These are phyloP conservation scores for Cinnamomum chago DNA, from an alignment of 164 flowering plant species.

Conservation along the genomic window DNA sequence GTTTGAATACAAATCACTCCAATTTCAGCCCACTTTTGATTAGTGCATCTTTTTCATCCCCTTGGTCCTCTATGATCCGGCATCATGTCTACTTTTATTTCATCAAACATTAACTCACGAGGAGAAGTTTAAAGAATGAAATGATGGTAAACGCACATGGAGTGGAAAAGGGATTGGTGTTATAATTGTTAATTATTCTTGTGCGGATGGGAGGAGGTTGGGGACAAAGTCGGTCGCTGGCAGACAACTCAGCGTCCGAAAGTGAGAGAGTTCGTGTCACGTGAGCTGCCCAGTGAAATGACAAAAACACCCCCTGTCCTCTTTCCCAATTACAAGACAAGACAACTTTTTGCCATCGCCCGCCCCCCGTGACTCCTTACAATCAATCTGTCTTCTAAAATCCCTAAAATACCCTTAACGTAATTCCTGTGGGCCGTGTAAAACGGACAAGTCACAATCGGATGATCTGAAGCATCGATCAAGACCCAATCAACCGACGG, in stretches of 20 bases:
- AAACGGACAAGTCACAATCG: too few species aligned
- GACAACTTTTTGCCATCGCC: not conserved
- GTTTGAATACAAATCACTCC: too few species aligned
- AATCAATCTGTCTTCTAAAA: not conserved
- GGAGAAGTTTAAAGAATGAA: not conserved
- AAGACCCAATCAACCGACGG: too few species aligned
- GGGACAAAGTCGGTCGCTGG: not conserved
- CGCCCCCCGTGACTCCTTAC: not conserved
- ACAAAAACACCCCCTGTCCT: not conserved
- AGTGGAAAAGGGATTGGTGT: not conserved
- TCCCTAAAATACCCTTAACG: not conserved
- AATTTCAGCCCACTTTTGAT: too few species aligned
- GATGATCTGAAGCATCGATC: too few species aligned
- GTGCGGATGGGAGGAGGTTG: not conserved
- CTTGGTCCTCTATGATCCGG: too few species aligned
- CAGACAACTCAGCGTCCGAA: slow-evolving; percentile 1
- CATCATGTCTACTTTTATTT: too few species aligned
- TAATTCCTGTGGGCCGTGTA: not conserved
- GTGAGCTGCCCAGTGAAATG: not conserved
- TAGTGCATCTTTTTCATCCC: too few species aligned
- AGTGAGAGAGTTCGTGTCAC: not conserved
- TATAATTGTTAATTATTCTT: not conserved
- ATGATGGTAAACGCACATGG: not conserved
- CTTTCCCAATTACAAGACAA: not conserved
- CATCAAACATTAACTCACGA: too few species aligned